phyloP scores from a whole-genome alignment of 306 rosid species.

The Astragalus membranaceus region DNA sequence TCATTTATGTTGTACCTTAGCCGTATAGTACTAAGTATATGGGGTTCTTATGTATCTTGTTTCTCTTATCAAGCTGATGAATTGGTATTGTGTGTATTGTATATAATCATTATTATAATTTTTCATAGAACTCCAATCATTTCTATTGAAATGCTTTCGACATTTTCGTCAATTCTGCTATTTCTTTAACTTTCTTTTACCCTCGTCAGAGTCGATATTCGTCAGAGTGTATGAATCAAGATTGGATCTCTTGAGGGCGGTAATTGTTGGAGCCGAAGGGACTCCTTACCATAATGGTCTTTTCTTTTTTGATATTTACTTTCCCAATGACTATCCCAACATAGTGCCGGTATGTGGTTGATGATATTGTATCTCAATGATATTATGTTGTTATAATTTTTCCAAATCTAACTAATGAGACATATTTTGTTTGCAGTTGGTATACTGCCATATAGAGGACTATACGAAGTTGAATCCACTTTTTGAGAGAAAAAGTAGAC shows the following conservation, averaged over 20 bases:
- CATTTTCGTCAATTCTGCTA: not conserved
- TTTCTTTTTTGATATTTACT: too few species aligned
- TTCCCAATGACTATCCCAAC: conserved; percentile 64
- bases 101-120: not conserved
- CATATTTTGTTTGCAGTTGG: conserved; percentile 40
- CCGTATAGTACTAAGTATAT: too few species aligned
- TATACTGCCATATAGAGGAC: conserved; percentile 72
- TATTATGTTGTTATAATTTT: not conserved
- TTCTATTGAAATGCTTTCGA: not conserved
- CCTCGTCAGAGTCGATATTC: conserved; percentile 58
- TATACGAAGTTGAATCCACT: conserved; percentile 82
- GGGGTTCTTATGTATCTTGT: too few species aligned
- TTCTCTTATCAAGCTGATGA: not conserved
- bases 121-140: not conserved
- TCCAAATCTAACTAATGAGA: conserved; percentile 13
- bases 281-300: too few species aligned
- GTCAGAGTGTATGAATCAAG: conserved; percentile 73
- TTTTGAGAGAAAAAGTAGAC: conserved; percentile 70
- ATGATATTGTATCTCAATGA: not conserved
- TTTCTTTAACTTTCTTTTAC: conserved; percentile 11
- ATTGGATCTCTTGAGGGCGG: conserved; percentile 91
- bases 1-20: too few species aligned
- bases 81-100: not conserved
- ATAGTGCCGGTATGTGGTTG: conserved; percentile 66
- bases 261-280: too few species aligned